Evolutionary conservation across 441 rosid species (phyloP).

Genomic region (Mallotus japonicus): DNA sequence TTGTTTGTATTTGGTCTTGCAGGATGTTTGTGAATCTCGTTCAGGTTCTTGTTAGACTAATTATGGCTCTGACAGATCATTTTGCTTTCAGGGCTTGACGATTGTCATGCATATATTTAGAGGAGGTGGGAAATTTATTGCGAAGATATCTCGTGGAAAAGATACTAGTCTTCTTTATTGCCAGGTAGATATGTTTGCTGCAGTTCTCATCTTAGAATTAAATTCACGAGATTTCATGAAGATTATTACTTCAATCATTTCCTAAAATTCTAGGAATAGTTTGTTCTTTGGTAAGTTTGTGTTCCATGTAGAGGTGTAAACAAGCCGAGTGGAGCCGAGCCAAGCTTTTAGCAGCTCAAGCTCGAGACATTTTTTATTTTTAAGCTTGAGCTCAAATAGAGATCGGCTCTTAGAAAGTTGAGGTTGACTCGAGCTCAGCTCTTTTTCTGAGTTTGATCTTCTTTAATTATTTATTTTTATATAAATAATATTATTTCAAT

Average conservation of each 20-base stretch:
- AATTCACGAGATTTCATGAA: not conserved
- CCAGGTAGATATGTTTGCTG: slow-evolving; percentile 51
- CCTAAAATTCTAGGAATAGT: not conserved
- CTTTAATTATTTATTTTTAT: no score
- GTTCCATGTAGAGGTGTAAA: not conserved
- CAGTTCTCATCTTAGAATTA: not conserved
- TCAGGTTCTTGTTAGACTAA: not conserved
- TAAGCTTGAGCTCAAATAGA: no score
- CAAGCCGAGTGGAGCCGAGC: no score
- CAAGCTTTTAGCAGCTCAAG: no score
- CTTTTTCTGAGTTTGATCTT: no score
- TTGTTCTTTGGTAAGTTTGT: not conserved
- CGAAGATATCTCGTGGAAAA: slow-evolving; percentile 96
- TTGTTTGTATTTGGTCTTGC: not conserved
- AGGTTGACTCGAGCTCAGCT: no score
- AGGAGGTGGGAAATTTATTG: slow-evolving; percentile 88
- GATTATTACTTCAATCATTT: not conserved
- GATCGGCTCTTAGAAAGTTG: no score
- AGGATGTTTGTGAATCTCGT: not conserved
- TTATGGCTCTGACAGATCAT: not conserved
- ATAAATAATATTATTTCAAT: no score
- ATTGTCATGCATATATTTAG: slow-evolving; percentile 80
- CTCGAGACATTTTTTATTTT: no score
- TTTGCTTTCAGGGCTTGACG: slow-evolving; percentile 71
- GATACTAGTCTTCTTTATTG: slow-evolving; percentile 94